Evolutionary conservation across 495 filamentous ascomycete genomes (phyloP).

Genomic region (Corynascus novoguineensis): DNA sequence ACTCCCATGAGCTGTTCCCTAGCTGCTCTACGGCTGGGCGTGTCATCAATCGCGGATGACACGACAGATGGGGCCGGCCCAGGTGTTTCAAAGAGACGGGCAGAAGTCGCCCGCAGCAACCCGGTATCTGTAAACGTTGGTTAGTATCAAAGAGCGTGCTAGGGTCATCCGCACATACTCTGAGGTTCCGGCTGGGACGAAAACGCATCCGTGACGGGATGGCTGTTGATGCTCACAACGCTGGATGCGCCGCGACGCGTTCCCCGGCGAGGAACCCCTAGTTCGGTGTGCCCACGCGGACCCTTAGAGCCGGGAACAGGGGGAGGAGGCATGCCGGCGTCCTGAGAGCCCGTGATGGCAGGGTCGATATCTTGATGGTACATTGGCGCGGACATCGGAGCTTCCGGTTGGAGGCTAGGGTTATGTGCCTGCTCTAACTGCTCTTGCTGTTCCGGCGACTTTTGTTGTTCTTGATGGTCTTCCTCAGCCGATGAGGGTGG

Average conservation of each 20-base stretch:
- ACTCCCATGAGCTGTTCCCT: constrained; percentile 12
- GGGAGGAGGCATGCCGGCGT: constrained; percentile 24
- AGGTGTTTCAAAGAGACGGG: not conserved
- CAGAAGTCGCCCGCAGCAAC: not conserved
- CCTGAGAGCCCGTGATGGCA: constrained; percentile 19
- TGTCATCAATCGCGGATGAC: not conserved
- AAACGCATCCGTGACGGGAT: constrained; percentile 8
- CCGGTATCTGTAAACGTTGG: not conserved
- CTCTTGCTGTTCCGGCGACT: no score
- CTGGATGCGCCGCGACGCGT: constrained; percentile 16
- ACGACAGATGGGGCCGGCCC: not conserved
- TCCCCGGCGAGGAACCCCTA: constrained; percentile 15
- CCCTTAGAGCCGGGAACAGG: constrained; percentile 18
- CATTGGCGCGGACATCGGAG: not conserved
- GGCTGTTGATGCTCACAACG: constrained; percentile 21
- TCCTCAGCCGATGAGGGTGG: not conserved
- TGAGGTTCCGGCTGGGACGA: constrained; percentile 17
- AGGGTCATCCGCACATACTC: constrained; percentile 12
- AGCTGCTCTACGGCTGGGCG: constrained; percentile 7
- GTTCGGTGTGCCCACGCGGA: constrained; percentile 2
- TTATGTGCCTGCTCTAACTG: constrained; percentile 5
- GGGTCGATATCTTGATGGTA: constrained; percentile 20
- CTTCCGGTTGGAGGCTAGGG: constrained; percentile 2
- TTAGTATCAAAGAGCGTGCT: not conserved
- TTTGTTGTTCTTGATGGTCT: constrained; percentile 12